Base-by-base conservation (phyloP, 129 eudicot genomes). In the Flaveria brownii region DNA sequence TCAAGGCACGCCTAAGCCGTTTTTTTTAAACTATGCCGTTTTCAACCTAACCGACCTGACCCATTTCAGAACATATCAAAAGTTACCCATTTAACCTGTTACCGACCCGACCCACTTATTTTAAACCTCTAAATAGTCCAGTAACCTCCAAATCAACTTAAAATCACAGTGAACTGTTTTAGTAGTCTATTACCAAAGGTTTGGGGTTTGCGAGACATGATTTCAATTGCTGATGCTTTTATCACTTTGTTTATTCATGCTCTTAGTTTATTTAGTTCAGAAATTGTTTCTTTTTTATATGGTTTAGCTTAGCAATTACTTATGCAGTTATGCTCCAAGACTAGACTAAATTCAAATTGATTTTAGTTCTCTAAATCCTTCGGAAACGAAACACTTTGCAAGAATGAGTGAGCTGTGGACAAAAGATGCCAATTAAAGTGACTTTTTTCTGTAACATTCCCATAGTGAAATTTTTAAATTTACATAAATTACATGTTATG, bases 111-210 rank as follows among this genome's bases (percentile, higher is more conserved):
- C 59, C 9, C 3, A 16, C 9, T 0, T 8, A 25, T 25, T 61
- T 12, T 1, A 2, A 18, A 25, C 42, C 18, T 25, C 41, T 61
- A 12, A 26, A 23, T 23, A 10, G 39, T 16, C n/a, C 33, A 23
- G 12, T 59, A 59, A 59, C 39, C 68, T 33, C 45, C 68, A 63
- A 10, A 63, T n/a, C 68, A 14, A 30, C 20, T 63, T 63, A 28
- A 60, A 61, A 60, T 60, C 41, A 25, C 26, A 25, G 16, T 60
- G 7, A 25, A n/a, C 16, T 15, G 22, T 52, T 52, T 2, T 15
- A 15, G 59, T 52, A 52, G 22, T 16, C 20, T 60, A 10, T 60
- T 11, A 26, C 68, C 9, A 13, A 62, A 30, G 42, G 4, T 9
- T 62, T 26, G 16, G 18, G 5, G 56, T 6, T 14, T 47, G 52